Evolutionary conservation across 2,329 filamentous ascomycete species (phyloP).

Genomic region (Cryphonectria radicalis): DNA sequence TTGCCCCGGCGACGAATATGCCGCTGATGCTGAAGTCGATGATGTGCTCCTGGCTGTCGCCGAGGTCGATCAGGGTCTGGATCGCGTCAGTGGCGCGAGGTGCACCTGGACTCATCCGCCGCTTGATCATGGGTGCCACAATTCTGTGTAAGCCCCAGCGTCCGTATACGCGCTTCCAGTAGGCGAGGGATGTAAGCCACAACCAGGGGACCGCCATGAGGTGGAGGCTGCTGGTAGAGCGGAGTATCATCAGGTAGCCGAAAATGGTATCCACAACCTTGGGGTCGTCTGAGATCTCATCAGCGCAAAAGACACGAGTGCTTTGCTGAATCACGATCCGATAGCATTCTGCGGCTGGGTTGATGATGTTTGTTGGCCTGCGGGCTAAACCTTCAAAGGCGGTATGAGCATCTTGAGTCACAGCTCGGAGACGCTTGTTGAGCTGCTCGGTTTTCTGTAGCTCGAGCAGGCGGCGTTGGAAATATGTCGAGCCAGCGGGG

Average conservation of each 20-base stretch:
- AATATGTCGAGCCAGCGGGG: slow-evolving; percentile 17
- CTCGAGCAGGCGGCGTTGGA: slow-evolving; percentile 21
- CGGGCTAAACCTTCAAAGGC: neutral
- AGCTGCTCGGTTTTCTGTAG: slow-evolving; percentile 19
- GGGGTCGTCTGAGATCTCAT: slow-evolving; percentile 4
- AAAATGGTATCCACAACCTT: neutral
- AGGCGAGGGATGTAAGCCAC: neutral
- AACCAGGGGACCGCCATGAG: neutral
- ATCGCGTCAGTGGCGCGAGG: neutral
- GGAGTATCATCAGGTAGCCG: neutral
- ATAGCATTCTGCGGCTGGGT: neutral
- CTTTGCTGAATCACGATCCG: neutral
- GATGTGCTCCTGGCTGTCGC: neutral
- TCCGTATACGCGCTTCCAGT: slow-evolving; percentile 3
- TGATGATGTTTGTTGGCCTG: neutral
- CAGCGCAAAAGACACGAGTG: neutral
- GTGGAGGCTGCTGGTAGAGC: slow-evolving; percentile 1
- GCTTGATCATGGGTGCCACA: neutral
- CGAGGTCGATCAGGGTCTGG: slow-evolving; percentile 1
- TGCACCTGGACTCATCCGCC: neutral
- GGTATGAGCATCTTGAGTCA: neutral
- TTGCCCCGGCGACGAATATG: neutral
- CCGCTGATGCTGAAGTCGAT: slow-evolving; percentile 3
- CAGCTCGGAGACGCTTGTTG: slow-evolving; percentile 5
- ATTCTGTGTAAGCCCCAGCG: neutral